phyloP scores from a whole-genome alignment of 129 eudicot species.

The Heracleum sosnowskyi region DNA sequence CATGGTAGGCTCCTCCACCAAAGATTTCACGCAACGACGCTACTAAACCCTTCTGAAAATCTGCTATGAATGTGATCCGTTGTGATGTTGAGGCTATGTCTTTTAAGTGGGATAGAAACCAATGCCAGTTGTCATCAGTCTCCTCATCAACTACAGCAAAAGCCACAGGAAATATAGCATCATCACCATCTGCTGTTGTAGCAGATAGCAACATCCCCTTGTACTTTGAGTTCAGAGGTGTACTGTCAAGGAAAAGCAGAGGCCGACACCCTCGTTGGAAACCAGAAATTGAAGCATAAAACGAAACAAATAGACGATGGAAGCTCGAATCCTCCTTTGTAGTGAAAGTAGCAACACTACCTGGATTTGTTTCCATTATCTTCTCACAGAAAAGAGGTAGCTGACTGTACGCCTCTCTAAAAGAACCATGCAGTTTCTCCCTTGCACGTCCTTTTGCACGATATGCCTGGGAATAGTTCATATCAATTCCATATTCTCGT shows the following conservation, averaged over 20 bases:
- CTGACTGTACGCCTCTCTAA: constrained; percentile 42
- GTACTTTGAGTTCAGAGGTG: constrained; percentile 45
- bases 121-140: constrained; percentile 49
- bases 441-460: constrained; percentile 41
- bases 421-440: constrained; percentile 48
- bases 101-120: constrained; percentile 49
- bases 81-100: constrained; percentile 26
- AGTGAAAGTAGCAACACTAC: constrained; percentile 45
- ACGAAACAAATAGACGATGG: constrained; percentile 47
- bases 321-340: constrained; percentile 62
- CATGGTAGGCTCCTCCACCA: constrained; percentile 42
- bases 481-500: constrained; percentile 44
- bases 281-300: constrained; percentile 44
- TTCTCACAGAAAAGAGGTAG: constrained; percentile 43
- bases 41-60: constrained; percentile 42
- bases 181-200: constrained; percentile 55
- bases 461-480: constrained; percentile 46
- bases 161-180: constrained; percentile 50
- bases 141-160: constrained; percentile 57
- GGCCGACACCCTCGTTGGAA: constrained; percentile 58
- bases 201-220: constrained; percentile 56
- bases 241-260: constrained; percentile 42
- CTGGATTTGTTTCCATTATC: constrained; percentile 49
- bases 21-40: constrained; percentile 39
- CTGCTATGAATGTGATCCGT: constrained; percentile 42